These are phyloP conservation scores for Agroathelia rolfsii DNA, from an alignment of 1,284 basidiomycete genomes.

Conservation along the genomic window DNA sequence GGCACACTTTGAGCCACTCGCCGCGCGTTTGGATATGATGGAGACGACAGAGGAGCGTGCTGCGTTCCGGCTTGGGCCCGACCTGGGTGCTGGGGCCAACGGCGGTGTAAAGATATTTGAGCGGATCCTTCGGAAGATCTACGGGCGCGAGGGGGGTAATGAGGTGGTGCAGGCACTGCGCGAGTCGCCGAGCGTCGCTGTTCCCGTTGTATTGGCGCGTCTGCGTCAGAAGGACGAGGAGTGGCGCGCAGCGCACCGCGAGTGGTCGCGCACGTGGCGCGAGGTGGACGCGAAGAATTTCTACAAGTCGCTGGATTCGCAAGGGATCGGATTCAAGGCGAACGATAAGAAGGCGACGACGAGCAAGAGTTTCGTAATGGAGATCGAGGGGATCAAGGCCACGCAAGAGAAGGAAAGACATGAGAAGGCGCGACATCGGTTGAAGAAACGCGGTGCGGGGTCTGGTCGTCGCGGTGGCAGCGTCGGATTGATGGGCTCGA, in stretches of 20 bases:
- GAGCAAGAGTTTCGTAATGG: conserved; percentile 79
- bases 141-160: conserved; percentile 72
- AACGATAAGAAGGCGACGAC: conserved; percentile 97
- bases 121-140: conserved; percentile 91
- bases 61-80: conserved; percentile 76
- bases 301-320: conserved; percentile 94
- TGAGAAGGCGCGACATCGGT: conserved; percentile 22
- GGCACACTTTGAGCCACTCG: conserved; percentile 84
- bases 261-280: conserved; percentile 96
- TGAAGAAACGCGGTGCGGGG: conserved; percentile 21
- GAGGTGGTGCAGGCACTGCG: conserved; percentile 90
- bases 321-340: conserved; percentile 89
- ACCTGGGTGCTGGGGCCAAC: too few relatives aligned
- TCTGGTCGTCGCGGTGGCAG: conserved; percentile 34
- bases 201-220: conserved; percentile 86
- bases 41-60: conserved; percentile 80
- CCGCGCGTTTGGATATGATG: conserved; percentile 84
- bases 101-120: conserved; percentile 89
- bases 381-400: conserved; percentile 76
- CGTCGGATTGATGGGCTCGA: too few relatives aligned
- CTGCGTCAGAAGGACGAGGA: conserved; percentile 96
- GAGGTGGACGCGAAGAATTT: conserved; percentile 97
- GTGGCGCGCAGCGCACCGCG: conserved; percentile 89
- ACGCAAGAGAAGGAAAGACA: conserved; percentile 50
- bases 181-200: conserved; percentile 83